These are phyloP conservation scores for Cyberlindnera americana DNA, from an alignment of 805 yeast genomes.

Conservation along the genomic window DNA sequence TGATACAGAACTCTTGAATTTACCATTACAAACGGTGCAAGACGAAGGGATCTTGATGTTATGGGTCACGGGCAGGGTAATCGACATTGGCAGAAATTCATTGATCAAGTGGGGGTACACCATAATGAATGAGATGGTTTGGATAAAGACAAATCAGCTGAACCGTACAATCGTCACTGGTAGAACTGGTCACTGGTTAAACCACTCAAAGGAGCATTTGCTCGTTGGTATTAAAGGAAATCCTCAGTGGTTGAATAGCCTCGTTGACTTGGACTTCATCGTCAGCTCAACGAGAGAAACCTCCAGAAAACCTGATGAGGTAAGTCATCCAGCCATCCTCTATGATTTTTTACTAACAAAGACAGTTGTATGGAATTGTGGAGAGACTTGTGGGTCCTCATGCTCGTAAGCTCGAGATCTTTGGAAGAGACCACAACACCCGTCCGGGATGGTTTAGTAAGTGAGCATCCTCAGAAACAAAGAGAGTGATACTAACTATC, in stretches of 20 bases:
- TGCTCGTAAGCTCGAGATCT: conserved; percentile 79
- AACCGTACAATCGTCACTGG: conserved; percentile 91
- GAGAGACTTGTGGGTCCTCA: conserved; percentile 79
- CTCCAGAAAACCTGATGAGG: conserved; percentile 87
- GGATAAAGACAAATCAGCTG: conserved; percentile 90
- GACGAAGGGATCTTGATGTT: conserved; percentile 78
- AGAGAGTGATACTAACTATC: too few relatives aligned
- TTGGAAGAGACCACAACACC: conserved; percentile 82
- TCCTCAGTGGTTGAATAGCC: conserved; percentile 65
- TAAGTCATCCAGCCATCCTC: conserved; percentile 7
- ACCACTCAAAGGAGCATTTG: conserved; percentile 90
- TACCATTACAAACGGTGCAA: conserved; percentile 68
- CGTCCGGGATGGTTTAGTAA: conserved; percentile 82
- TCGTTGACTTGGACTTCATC: conserved; percentile 69
- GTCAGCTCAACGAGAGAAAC: conserved; percentile 87
- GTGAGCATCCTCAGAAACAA: conserved; percentile 5
- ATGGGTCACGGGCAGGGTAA: conserved; percentile 96
- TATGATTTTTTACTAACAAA: conserved; percentile 20
- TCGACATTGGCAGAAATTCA: conserved; percentile 81
- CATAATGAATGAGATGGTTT: conserved; percentile 74
- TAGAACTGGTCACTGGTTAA: conserved; percentile 95
- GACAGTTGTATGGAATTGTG: conserved; percentile 64
- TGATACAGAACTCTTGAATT: conserved; percentile 64
- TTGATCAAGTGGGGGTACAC: conserved; percentile 79
- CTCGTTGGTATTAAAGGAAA: conserved; percentile 82